Percentiles rank a stretch among this genome's conserved stretches.
Conservation (phyloP, 1,139 yeast genomes). For the Blastobotrys indianensis region DNA sequence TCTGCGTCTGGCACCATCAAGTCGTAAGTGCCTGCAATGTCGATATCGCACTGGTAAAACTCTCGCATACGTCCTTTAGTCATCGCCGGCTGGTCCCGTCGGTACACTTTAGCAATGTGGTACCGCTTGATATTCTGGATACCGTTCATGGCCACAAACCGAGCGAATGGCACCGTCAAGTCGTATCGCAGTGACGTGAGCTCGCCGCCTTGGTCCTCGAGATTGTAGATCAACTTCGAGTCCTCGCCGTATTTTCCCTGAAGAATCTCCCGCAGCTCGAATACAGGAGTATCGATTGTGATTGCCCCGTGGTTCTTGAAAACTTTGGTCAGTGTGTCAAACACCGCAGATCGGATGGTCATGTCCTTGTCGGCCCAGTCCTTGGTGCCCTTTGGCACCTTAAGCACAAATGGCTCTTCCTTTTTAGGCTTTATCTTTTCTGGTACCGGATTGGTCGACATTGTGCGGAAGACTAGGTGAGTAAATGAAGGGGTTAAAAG, state of each 20-base stretch:
- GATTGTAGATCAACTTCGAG: constrained; percentile 86
- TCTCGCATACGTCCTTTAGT: constrained; percentile 99
- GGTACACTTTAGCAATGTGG: constrained; percentile 95
- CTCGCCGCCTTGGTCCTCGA: constrained; percentile 98
- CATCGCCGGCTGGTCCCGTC: constrained; percentile 99
- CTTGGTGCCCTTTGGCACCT: constrained; percentile 91
- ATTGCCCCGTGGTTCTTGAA: constrained; percentile 97
- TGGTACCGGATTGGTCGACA: background rate
- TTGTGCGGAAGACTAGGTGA: background rate
- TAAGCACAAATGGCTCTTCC: constrained; percentile 54
- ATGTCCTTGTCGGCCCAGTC: constrained; percentile 98
- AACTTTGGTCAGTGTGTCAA: constrained; percentile 59
- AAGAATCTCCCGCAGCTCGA: constrained; percentile 87
- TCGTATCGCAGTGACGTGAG: constrained; percentile 91
- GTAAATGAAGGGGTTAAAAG: background rate
- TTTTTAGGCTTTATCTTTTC: background rate
- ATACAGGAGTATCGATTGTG: constrained; percentile 96
- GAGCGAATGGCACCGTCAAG: constrained; percentile 94
- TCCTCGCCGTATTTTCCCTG: constrained; percentile 98
- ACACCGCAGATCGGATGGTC: constrained; percentile 87
- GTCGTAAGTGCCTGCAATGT: constrained; percentile 88
- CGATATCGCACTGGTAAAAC: constrained; percentile 97
- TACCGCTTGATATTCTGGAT: constrained; percentile 83
- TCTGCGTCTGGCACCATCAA: constrained; percentile 96
- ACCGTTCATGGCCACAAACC: constrained; percentile 93